These are phyloP conservation scores for Phytophthora podocarpi DNA, from an alignment of 352 stramenopile genomes.

Conservation along the genomic window DNA sequence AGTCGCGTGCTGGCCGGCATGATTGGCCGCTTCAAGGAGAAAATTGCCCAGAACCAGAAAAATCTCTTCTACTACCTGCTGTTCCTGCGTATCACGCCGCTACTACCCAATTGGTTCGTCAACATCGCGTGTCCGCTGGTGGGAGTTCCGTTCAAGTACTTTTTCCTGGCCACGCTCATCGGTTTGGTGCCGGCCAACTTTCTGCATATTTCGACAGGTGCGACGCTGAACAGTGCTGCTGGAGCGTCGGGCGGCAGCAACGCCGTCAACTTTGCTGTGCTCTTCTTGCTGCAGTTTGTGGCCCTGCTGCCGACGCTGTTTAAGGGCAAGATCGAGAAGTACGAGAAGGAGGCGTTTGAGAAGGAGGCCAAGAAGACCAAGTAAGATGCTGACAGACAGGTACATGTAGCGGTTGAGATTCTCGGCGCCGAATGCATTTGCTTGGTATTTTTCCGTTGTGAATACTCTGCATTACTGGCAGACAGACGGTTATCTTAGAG, in stretches of 20 bases:
- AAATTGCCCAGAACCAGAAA: constrained; percentile 82
- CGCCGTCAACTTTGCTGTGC: constrained; percentile 77
- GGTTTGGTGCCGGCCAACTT: constrained; percentile 86
- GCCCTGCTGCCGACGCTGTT: constrained; percentile 83
- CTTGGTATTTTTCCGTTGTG: neutral
- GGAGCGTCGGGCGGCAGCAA: constrained; percentile 65
- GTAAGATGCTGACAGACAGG: constrained; percentile 21
- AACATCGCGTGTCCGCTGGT: constrained; percentile 89
- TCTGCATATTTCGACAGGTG: constrained; percentile 84
- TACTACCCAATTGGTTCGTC: constrained; percentile 91
- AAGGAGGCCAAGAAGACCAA: constrained; percentile 65
- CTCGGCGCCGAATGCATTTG: too few relatives aligned
- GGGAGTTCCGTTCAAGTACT: constrained; percentile 84
- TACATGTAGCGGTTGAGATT: neutral
- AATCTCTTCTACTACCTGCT: constrained; percentile 92
- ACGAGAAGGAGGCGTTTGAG: constrained; percentile 79
- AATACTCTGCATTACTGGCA: too few relatives aligned
- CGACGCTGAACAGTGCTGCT: constrained; percentile 76
- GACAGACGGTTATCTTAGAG: too few relatives aligned
- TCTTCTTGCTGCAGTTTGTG: constrained; percentile 88
- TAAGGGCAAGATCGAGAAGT: constrained; percentile 88
- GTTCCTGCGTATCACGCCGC: constrained; percentile 88
- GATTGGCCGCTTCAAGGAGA: constrained; percentile 81
- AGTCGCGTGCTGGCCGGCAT: constrained; percentile 69
- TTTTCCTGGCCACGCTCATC: constrained; percentile 84